Evolutionary conservation across 2,329 filamentous ascomycete genomes (phyloP), one percentile per base, ranked within the genome.

Genomic region (Didymella pinodella): DNA sequence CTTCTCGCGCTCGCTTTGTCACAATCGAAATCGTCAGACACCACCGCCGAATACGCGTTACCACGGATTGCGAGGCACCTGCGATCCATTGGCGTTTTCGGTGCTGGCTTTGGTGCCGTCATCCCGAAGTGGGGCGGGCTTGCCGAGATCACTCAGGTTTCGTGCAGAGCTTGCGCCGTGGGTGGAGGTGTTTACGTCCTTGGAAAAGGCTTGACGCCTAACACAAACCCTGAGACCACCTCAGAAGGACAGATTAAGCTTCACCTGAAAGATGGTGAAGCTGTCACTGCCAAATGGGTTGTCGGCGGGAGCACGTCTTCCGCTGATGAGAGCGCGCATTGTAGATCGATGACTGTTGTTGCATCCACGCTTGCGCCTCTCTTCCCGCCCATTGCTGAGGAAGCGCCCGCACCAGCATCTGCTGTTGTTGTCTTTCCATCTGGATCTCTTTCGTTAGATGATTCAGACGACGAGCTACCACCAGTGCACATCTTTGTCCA

Each of bases 71-170:
- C 90, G 65, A 87, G 89, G 44, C 93, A 99, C 77, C 80, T 98
- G 49, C 85, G 86, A 14, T 97, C 94, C 0, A 93, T 96, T 77
- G 93, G 94, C 7, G 81, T 91, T 4, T 94, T 97, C 68, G 94
- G 94, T 0, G 86, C 90, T 47, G 93, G 94, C 10, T 98, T 98
- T 74, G 91, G 91, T 50, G 91, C 92, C 46, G 87, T 99, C 12
- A 86, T 96, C 65, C 90, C 93, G 22, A 97, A 97, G 82, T 99
- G 93, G 89, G 94, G 94, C 46, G 93, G 94, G 28, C 83, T 90
- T 46, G 90, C 92, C 31, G 94, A 99, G 78, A 87, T 98, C 59
- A 88, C 91, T 29, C 94, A 99, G 80, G 93, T 97, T 25, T 91
- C 89, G 4, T 98, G 95, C 75, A 90, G 94, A 66, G 92, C 94